These are phyloP conservation scores for Pythium rhizo-oryzae DNA, from an alignment of 352 stramenopile species.

Conservation along the genomic window DNA sequence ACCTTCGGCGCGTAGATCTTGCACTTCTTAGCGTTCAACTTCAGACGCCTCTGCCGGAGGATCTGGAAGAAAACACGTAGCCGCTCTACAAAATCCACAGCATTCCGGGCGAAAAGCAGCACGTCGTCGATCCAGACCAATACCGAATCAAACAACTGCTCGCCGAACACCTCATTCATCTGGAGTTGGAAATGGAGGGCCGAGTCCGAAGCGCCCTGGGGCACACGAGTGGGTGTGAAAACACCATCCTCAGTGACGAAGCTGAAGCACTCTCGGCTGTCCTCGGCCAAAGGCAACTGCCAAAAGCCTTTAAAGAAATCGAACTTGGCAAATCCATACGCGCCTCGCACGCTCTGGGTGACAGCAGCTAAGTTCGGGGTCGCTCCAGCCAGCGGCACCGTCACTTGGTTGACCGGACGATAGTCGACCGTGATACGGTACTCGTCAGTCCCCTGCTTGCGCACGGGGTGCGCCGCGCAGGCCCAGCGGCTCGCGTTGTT, in stretches of 20 bases:
- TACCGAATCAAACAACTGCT: not conserved
- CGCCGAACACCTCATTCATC: constrained; percentile 4
- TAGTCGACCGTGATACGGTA: constrained; percentile 29
- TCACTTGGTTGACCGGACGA: constrained; percentile 13
- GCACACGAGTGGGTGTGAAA: constrained; percentile 26
- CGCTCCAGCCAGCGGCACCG: constrained; percentile 23
- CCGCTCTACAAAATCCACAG: not conserved
- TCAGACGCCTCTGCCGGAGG: constrained; percentile 6
- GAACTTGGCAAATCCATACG: constrained; percentile 26
- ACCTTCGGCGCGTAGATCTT: constrained; percentile 12
- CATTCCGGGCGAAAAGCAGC: not conserved
- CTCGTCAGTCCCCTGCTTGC: constrained; percentile 18
- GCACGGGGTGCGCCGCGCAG: constrained; percentile 17
- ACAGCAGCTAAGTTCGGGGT: constrained; percentile 24
- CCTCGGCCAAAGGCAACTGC: constrained; percentile 17
- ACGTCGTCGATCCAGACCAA: constrained; percentile 17
- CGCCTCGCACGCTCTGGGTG: constrained; percentile 4
- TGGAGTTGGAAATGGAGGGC: constrained; percentile 9
- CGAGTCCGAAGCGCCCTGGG: constrained; percentile 6
- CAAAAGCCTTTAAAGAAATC: constrained; percentile 28
- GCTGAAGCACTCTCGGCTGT: constrained; percentile 23
- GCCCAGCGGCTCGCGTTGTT: constrained; percentile 26
- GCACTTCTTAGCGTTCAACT: constrained; percentile 26
- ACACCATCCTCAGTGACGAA: constrained; percentile 29
- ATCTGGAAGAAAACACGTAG: not conserved